Base-by-base conservation (phyloP, 257 asterid genomes). In the Mentha longifolia region DNA sequence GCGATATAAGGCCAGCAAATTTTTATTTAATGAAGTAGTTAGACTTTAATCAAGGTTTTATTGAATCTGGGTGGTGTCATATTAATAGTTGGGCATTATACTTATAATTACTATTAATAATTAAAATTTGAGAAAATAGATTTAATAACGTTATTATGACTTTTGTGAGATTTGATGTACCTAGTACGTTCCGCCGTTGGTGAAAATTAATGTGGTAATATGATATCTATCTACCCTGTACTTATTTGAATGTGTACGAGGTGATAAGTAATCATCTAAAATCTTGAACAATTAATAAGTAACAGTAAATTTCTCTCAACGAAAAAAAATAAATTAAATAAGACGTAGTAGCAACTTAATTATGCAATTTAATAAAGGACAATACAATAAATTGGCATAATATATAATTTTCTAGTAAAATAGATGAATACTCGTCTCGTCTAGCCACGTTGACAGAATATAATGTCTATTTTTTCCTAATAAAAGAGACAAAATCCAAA, bases 11-110 rank as follows among this genome's bases (percentile, higher is more conserved):
- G 10, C 13, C 74, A 49, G 22, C 60, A 50, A 42, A 68, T 46
- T 7, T 52, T 12, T 68, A 57, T 74, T 74, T 41, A 58, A 41
- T 65, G 70, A 65, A 30, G 15, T 61, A 39, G 76, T 65, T 65
- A n/a, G 33, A 49, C 42, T 28, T 33, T 31, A 59, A 49, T 67
- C 9, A 8, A 47, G 42, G 31, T 39, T 28, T 37, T 65, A 41
- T 39, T 55, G 50, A 68, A 37, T 30, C 37, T 59, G 22, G 60
- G 39, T n/a, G 50, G 50, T 28, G 50, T 56, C 22, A 31, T 17
- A 33, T 46, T 33, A 54, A 15, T 22, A 35, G 11, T 13, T 31
- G 39, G 49, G 35, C 33, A 4, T 16, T 3, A 46, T 46, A 46
- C 4, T 39, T 6, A 3, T 54, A 20, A 43, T 56, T 41, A 42